Percentiles rank a stretch among this genome's conserved stretches.
Conservation (phyloP, 805 yeast species). For the Saccharomycopsis babjevae region DNA sequence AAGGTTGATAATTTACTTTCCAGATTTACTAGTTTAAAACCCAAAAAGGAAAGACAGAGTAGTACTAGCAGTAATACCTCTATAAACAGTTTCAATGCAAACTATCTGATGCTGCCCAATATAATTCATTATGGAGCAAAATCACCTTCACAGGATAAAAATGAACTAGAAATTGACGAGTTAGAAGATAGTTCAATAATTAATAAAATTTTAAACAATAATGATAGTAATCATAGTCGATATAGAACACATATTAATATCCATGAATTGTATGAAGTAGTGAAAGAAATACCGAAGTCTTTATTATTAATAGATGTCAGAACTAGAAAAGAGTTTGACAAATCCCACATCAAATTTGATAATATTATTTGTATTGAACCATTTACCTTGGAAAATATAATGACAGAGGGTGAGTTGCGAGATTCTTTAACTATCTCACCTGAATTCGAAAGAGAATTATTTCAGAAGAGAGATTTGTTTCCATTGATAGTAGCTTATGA, state of each 20-base stretch:
- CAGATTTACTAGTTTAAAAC: conserved; percentile 2
- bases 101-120: conserved; percentile 13
- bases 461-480: conserved; percentile 42
- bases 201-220: not conserved
- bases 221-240: not conserved
- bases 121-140: conserved; percentile 12
- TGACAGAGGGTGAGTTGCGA: conserved; percentile 60
- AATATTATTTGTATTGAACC: conserved; percentile 75
- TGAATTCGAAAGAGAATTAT: conserved; percentile 41
- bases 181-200: not conserved
- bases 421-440: conserved; percentile 49
- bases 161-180: conserved; percentile 2
- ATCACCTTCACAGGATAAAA: conserved; percentile 14
- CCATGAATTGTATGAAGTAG: conserved; percentile 5
- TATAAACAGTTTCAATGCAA: not conserved
- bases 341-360: conserved; percentile 49
- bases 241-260: not conserved
- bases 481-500: conserved; percentile 63
- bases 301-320: conserved; percentile 68
- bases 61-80: not conserved
- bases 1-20: not conserved
- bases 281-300: conserved; percentile 22
- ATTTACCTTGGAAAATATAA: conserved; percentile 36
- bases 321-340: conserved; percentile 45
- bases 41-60: not conserved